Conservation (phyloP, 495 filamentous ascomycete species). For the Polyplosphaeria fusca region DNA sequence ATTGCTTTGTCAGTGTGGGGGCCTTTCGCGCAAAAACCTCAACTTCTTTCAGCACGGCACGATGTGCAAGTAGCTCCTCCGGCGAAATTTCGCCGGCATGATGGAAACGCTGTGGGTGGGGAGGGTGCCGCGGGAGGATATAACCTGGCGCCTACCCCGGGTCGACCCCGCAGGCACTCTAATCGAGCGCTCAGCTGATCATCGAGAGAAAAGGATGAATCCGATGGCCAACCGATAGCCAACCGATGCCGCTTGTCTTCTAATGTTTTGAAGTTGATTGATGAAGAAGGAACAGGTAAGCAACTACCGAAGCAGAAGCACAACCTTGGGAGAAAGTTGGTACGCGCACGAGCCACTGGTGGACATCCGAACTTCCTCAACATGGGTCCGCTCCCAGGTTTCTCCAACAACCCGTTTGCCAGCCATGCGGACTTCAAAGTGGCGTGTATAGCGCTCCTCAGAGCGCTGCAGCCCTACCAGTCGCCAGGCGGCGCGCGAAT, state of each 20-base stretch:
- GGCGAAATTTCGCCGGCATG: too few relatives aligned
- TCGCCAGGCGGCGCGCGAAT: constrained; percentile 18
- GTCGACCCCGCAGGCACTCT: constrained; percentile 2
- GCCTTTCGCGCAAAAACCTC: too few relatives aligned
- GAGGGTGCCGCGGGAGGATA: constrained; percentile 1
- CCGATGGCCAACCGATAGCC: constrained; percentile 5
- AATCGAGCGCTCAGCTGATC: neutral
- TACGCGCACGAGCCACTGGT: too few relatives aligned
- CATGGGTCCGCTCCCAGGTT: constrained; percentile 10
- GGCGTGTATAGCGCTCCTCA: constrained; percentile 12
- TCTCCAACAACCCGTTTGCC: constrained; percentile 12
- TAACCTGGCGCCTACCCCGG: constrained; percentile 3
- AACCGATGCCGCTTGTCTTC: too few relatives aligned
- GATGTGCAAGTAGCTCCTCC: too few relatives aligned
- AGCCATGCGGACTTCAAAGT: constrained; percentile 1
- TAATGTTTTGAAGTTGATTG: too few relatives aligned
- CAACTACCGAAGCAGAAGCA: too few relatives aligned
- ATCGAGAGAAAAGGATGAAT: neutral
- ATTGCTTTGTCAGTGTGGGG: too few relatives aligned
- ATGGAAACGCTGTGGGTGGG: neutral
- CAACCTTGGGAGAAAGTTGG: too few relatives aligned
- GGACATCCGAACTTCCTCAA: too few relatives aligned
- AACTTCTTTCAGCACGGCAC: too few relatives aligned
- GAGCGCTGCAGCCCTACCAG: constrained; percentile 11
- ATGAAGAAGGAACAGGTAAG: too few relatives aligned